These are phyloP conservation scores for Diaporthe aspalathi DNA, from an alignment of 2,329 filamentous ascomycete species.

Conservation along the genomic window DNA sequence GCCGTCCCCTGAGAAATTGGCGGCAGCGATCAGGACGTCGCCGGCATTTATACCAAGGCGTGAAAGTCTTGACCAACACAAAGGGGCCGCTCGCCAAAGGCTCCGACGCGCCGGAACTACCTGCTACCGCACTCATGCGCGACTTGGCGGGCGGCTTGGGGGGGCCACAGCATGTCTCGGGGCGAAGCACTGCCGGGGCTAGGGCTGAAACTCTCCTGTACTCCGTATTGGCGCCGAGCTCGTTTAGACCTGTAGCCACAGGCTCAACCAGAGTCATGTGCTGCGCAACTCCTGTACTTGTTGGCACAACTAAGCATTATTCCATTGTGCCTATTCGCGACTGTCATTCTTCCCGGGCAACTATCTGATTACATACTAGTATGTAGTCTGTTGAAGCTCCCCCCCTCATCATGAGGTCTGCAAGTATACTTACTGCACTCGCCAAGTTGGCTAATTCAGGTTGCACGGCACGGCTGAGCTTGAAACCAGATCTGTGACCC, in stretches of 20 bases:
- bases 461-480: no score
- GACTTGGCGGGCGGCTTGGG: conserved; percentile 21
- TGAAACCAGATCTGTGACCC: no score
- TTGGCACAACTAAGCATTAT: not conserved
- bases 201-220: not conserved
- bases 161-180: not conserved
- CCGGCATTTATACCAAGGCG: conserved; percentile 19
- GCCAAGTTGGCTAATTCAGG: not conserved
- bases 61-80: conserved; percentile 12
- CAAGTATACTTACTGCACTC: not conserved
- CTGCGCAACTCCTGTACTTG: no score
- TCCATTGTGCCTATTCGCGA: not conserved
- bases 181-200: conserved; percentile 14
- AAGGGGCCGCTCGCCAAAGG: not conserved
- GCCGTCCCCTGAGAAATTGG: conserved; percentile 15
- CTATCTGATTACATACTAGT: no score
- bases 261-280: not conserved
- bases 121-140: conserved; percentile 6
- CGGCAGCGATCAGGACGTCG: conserved; percentile 21
- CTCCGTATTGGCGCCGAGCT: conserved; percentile 19
- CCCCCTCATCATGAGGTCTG: no score
- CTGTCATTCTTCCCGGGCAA: not conserved
- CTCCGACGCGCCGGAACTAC: not conserved
- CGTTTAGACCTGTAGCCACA: not conserved
- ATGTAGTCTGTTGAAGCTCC: no score